Conservation (phyloP, 768 basidiomycete genomes). For the Cytidiella melzeri region DNA sequence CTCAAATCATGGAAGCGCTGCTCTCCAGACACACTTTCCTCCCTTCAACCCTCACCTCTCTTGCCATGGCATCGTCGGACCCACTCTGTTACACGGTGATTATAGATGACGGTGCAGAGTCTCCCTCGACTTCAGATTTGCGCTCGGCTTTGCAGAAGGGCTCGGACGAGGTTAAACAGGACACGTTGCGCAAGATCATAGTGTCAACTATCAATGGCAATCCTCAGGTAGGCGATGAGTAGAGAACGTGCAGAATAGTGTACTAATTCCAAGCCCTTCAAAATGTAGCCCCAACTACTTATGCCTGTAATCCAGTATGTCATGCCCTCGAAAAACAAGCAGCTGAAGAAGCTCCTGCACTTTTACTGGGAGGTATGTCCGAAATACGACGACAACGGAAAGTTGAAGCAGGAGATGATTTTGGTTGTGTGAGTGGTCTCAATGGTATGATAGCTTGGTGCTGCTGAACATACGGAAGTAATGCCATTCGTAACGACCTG, state of each 20-base stretch:
- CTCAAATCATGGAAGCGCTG: neutral
- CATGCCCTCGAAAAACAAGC: conserved; percentile 92
- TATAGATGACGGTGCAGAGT: conserved; percentile 65
- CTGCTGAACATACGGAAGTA: conserved; percentile 39
- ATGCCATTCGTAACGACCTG: conserved; percentile 96
- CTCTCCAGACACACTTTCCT: conserved; percentile 1
- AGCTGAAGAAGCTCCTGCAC: conserved; percentile 93
- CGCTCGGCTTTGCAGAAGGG: conserved; percentile 87
- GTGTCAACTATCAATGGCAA: conserved; percentile 93
- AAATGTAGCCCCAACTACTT: conserved; percentile 71
- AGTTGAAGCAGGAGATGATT: conserved; percentile 99
- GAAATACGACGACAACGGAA: conserved; percentile 94
- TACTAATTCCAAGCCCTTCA: neutral
- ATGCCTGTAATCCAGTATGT: conserved; percentile 99
- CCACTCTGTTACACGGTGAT: conserved; percentile 74
- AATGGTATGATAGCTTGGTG: neutral
- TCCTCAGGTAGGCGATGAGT: conserved; percentile 57
- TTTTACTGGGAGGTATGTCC: conserved; percentile 98
- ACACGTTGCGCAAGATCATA: conserved; percentile 92
- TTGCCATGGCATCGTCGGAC: conserved; percentile 39
- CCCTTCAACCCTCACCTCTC: conserved; percentile 2
- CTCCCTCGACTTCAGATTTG: conserved; percentile 77
- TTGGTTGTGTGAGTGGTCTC: conserved; percentile 77
- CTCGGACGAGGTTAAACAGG: conserved; percentile 92
- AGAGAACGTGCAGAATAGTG: neutral